Percentiles rank a stretch among this genome's conserved stretches.
Conservation (phyloP, 1,284 basidiomycete genomes). For the Gastroboletus turbinatus region DNA sequence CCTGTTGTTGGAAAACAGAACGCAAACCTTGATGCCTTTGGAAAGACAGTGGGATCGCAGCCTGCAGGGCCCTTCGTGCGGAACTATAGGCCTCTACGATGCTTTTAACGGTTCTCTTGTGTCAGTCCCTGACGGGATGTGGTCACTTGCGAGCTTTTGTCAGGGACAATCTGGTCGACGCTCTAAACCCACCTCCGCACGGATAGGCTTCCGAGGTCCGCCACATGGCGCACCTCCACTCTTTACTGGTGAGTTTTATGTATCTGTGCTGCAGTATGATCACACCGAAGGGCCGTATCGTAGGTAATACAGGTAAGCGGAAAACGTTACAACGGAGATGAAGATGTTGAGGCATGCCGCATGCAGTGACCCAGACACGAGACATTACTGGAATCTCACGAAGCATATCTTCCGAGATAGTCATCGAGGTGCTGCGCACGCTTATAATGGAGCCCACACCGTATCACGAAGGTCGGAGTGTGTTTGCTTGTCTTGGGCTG, state of each 20-base stretch:
- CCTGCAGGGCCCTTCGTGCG: slow-evolving; percentile 12
- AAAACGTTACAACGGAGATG: slow-evolving; percentile 19
- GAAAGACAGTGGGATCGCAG: slow-evolving; percentile 26
- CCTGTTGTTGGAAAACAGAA: slow-evolving; percentile 39
- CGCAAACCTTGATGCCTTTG: slow-evolving; percentile 46
- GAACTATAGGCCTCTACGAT: slow-evolving; percentile 32
- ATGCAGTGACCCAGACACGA: slow-evolving; percentile 40
- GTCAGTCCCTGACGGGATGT: slow-evolving; percentile 44
- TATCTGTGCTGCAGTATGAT: slow-evolving; percentile 1
- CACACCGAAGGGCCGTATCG: slow-evolving; percentile 4
- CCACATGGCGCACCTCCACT: slow-evolving; percentile 19
- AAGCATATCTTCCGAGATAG: slow-evolving; percentile 52
- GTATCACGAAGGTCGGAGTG: slow-evolving; percentile 40
- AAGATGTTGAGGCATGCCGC: slow-evolving; percentile 23
- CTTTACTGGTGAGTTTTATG: slow-evolving; percentile 28
- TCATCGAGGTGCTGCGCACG: slow-evolving; percentile 35
- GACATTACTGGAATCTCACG: slow-evolving; percentile 45
- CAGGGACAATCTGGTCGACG: slow-evolving; percentile 46
- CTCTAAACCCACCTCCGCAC: slow-evolving; percentile 29
- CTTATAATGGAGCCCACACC: slow-evolving; percentile 50
- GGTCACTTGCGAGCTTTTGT: slow-evolving; percentile 46
- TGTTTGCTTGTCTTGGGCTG: neutral
- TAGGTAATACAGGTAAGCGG: slow-evolving; percentile 36
- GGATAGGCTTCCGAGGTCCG: slow-evolving; percentile 14
- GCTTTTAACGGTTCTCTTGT: slow-evolving; percentile 43